Base-by-base conservation (phyloP, 345 rosid genomes). In the Microthlaspi erraticum region DNA sequence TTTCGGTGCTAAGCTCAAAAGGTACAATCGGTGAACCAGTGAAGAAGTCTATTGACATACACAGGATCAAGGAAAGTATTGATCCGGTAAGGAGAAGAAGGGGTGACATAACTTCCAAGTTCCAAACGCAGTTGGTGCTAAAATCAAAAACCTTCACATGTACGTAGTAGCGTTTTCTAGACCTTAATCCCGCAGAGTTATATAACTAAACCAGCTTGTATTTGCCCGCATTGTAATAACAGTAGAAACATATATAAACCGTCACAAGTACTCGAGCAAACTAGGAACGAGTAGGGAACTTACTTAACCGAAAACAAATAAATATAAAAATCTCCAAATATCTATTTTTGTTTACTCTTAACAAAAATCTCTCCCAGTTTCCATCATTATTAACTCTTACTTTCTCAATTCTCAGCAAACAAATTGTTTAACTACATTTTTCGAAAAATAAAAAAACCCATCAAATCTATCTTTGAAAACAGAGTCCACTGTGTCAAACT, bases 401-500 rank as follows among this genome's bases (percentile, higher is more conserved):
- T 52, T 33, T 54, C 48, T 36, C 20, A 51, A 56, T 26, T 26
- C 4, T 2, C 29, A 26, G 29, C 29, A 73, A 16, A 26, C 29
- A 63, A 61, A 53, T 19, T 34, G 36, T 6, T 14, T 45, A 43
- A 20, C 12, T 14, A 58, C 53, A n/a, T 48, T 20, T 7, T 38
- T 49, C 3, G 54, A 49, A 23, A 59, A 39, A 1, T 6, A 26
- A 4, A 17, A 55, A 54, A 68, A 9, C 64, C 17, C 12, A 54
- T 50, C 14, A 53, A 53, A 67, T 51, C 46, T 7, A 26, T 34
- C 8, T 18, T 2, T 13, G 14, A 26, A 51, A 48, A 34, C 29
- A 63, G 18, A 72, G 70, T 44, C 45, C 3, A 59, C 41, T 26
- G 10, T 52, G 5, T 10, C 36, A 39, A 16, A 53, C 56, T 68